Evolutionary conservation across 2,329 filamentous ascomycete genomes (phyloP).

Genomic region (Sclerotiophoma versabilis): DNA sequence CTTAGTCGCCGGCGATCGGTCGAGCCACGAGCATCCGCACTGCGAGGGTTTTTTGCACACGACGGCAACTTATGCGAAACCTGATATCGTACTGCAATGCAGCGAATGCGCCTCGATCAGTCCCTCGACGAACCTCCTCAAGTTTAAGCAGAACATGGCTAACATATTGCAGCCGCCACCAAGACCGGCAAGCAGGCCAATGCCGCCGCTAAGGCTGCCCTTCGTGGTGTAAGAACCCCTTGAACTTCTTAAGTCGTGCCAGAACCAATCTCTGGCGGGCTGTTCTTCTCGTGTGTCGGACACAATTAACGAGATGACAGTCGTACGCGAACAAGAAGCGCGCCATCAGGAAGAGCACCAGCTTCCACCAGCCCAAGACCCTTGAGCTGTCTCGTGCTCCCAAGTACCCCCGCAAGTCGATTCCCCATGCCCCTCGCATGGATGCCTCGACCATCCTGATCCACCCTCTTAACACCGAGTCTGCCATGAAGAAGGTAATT

Average conservation of each 20-base stretch:
- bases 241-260: constrained; percentile 56
- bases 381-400: constrained; percentile 86
- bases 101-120: constrained; percentile 33
- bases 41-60: constrained; percentile 11
- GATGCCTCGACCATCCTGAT: constrained; percentile 98
- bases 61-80: constrained; percentile 11
- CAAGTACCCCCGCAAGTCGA: constrained; percentile 96
- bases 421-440: constrained; percentile 87
- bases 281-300: constrained; percentile 52
- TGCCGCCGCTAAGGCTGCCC: constrained; percentile 92
- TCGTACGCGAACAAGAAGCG: constrained; percentile 82
- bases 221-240: constrained; percentile 81
- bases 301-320: constrained; percentile 57
- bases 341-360: constrained; percentile 90
- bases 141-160: constrained; percentile 26
- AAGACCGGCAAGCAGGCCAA: constrained; percentile 81
- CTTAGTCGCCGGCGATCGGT: constrained; percentile 16
- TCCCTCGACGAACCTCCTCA: constrained; percentile 3
- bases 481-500: constrained; percentile 90
- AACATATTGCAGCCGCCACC: constrained; percentile 54
- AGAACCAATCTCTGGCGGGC: constrained; percentile 61
- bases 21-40: constrained; percentile 17
- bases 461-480: constrained; percentile 98
- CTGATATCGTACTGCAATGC: constrained; percentile 24
- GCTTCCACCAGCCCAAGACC: constrained; percentile 98